phyloP scores from a whole-genome alignment of 2,329 filamentous ascomycete genomes.

The Aspergillus ochraceoroseus region DNA sequence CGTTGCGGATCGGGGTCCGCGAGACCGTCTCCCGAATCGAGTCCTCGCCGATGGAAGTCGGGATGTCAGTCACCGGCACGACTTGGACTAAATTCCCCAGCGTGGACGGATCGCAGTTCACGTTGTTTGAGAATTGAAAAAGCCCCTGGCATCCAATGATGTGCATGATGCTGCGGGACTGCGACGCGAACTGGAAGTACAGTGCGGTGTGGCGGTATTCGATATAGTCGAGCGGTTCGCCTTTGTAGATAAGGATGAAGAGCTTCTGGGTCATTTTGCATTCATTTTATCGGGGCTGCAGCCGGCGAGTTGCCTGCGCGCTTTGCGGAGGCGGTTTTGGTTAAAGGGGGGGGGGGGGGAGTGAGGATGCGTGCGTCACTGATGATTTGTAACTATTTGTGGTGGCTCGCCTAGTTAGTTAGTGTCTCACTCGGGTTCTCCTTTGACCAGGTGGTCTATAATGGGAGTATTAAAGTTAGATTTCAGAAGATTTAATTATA shows the following conservation, averaged over 20 bases:
- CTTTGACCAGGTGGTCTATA: no score
- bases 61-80: conserved; percentile 16
- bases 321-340: no score
- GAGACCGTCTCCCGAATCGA: conserved; percentile 21
- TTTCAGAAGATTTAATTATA: no score
- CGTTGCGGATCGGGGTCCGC: conserved; percentile 24
- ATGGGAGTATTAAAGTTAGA: no score
- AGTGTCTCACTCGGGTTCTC: no score
- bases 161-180: conserved; percentile 22
- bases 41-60: conserved; percentile 18
- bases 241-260: conserved; percentile 27
- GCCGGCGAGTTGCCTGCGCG: no score
- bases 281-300: neutral
- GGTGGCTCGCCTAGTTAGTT: no score
- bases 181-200: conserved; percentile 21
- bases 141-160: conserved; percentile 27
- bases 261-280: conserved; percentile 22
- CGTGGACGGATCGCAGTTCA: conserved; percentile 13
- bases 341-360: neutral
- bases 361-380: neutral
- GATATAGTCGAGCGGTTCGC: conserved; percentile 28
- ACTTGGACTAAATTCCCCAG: conserved; percentile 17
- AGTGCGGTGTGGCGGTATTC: conserved; percentile 32
- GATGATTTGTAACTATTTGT: no score
- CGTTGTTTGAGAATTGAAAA: conserved; percentile 22